phyloP scores from a whole-genome alignment of 352 stramenopile species.

The Albugo laibachii region DNA sequence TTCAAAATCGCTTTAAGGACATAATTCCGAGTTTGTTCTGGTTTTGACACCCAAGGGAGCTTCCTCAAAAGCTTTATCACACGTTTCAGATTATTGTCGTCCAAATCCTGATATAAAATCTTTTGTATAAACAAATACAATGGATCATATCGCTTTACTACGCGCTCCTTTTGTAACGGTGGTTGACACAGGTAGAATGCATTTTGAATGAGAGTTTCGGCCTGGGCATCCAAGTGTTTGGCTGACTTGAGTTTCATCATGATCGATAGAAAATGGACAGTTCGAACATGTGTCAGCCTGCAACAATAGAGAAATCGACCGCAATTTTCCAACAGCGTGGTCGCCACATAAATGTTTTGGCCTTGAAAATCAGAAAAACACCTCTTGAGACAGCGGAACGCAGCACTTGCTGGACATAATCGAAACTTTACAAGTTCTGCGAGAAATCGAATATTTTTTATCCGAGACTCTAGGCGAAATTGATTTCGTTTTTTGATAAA shows the following conservation, averaged over 20 bases:
- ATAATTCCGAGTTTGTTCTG: slow-evolving; percentile 25
- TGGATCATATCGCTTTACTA: slow-evolving; percentile 75
- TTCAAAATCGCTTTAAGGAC: slow-evolving; percentile 86
- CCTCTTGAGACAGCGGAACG: slow-evolving; percentile 83
- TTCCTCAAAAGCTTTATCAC: slow-evolving; percentile 88
- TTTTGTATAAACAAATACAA: slow-evolving; percentile 83
- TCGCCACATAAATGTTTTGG: slow-evolving; percentile 91
- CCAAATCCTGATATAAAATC: slow-evolving; percentile 72
- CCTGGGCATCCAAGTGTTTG: slow-evolving; percentile 76
- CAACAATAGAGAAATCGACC: slow-evolving; percentile 90
- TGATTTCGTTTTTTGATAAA: slow-evolving; percentile 86
- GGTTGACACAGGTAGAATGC: slow-evolving; percentile 87
- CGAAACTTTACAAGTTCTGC: slow-evolving; percentile 94
- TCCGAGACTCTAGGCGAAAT: slow-evolving; percentile 85
- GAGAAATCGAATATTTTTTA: slow-evolving; percentile 92
- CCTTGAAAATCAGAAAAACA: slow-evolving; percentile 92
- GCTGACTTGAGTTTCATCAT: slow-evolving; percentile 93
- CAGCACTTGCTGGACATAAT: slow-evolving; percentile 87
- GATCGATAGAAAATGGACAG: slow-evolving; percentile 80
- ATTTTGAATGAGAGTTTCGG: slow-evolving; percentile 82
- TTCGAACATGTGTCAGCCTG: slow-evolving; percentile 84
- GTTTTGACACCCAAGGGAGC: slow-evolving; percentile 61
- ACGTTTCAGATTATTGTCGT: slow-evolving; percentile 65
- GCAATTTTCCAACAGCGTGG: slow-evolving; percentile 91
- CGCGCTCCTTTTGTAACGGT: slow-evolving; percentile 55